A percentile compares a stretch with the other conserved stretches of the same genome.
These are phyloP conservation scores for Pseudoscleropodium purum DNA, from an alignment of 225 moss, liverwort and hornwort genomes.

Conservation along the genomic window DNA sequence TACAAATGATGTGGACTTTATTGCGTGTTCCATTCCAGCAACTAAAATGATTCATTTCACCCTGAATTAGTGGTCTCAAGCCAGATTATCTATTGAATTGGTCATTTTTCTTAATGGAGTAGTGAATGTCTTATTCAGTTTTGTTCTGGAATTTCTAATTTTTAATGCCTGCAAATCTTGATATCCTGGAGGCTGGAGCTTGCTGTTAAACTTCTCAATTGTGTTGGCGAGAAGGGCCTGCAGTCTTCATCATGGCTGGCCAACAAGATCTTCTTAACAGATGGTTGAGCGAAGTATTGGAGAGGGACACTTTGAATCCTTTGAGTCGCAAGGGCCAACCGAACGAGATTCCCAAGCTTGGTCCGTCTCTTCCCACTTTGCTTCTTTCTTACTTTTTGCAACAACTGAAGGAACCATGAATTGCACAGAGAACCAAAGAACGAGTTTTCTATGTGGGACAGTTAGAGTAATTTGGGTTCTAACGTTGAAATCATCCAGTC, in stretches of 20 bases:
- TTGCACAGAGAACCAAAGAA: background rate
- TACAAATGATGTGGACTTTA: background rate
- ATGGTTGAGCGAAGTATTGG: background rate
- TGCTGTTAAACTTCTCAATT: background rate
- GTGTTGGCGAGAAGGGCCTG: background rate
- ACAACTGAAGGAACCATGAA: background rate
- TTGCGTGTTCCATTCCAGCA: no score
- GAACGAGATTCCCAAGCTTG: background rate
- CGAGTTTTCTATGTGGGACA: background rate
- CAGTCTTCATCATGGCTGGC: background rate
- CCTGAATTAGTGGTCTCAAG: background rate
- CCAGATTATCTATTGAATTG: background rate
- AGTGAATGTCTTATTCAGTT: background rate
- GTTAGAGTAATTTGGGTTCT: background rate
- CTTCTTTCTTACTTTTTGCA: background rate
- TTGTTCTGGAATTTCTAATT: no score
- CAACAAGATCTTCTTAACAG: accelerated
- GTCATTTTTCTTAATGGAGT: background rate
- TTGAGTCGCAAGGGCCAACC: background rate
- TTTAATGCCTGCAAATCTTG: background rate
- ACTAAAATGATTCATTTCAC: background rate
- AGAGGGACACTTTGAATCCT: background rate
- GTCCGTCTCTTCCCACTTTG: background rate
- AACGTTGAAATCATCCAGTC: background rate
- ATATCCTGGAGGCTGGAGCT: background rate